Evolutionary conservation across 1,284 basidiomycete species (phyloP), one percentile per base, ranked within the genome.

Genomic region (Heterobasidion irregulare): DNA sequence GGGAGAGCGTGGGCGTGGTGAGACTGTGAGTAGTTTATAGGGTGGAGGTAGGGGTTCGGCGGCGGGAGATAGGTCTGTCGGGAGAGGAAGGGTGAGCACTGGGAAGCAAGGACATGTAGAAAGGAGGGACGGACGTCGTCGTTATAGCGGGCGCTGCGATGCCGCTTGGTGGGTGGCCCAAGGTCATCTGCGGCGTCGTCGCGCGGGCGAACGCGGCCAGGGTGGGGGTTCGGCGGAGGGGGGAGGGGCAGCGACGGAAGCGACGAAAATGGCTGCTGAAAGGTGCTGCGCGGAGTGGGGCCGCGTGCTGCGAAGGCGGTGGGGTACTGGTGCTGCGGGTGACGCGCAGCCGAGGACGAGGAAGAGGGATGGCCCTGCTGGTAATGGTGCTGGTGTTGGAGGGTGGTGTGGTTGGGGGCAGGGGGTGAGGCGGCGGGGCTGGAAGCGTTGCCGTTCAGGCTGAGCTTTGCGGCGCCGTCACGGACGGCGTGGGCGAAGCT

Each of bases 401-500:
- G n/a, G 4, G n/a, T 10, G 38, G 38, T n/a, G 10, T 10, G 10
- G n/a, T 41, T 10, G 38, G 46, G n/a, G 18, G 46, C 16, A 47
- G 18, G 16, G 1, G 13, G 26, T 10, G 46, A 18, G 46, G 46
- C 13, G 4, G 18, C 10, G 9, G n/a, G 46, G 57, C 55, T 57
- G 55, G 59, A 47, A 48, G 43, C 52, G 59, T 54, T 41, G 26
- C 26, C 26, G 35, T 55, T 61, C 47, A 74, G 64, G 32, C 76
- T 68, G 56, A 77, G 68, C 36, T 70, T 66, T 5, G 72, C 75
- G 15, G 75, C 75, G 15, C 71, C 72, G 15, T 77, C 74, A 0
- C 66, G 64, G 47, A 83, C 67, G 60, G 79, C 66, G 35, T 77
- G 72, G 9, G 71, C 59, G 62, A 81, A 85, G 1, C 72, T 71